Evolutionary conservation across 371 early-diverging fungal genomes (phyloP).

Genomic region (Fennellomyces sp.): DNA sequence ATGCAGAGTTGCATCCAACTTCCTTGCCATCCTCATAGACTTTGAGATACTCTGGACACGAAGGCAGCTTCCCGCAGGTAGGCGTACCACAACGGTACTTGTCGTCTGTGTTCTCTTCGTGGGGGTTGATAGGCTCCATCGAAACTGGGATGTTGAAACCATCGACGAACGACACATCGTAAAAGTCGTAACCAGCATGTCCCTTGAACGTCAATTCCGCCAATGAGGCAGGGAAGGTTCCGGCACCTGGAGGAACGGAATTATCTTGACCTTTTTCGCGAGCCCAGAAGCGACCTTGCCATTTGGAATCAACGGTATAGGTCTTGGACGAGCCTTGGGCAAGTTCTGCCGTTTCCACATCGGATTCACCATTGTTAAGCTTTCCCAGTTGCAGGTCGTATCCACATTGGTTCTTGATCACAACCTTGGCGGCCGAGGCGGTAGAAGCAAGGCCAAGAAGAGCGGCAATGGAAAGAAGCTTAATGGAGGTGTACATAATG

Average conservation of each 20-base stretch:
- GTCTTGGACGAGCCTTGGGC: conserved; percentile 4
- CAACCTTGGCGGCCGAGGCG: not conserved
- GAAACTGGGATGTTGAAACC: conserved; percentile 40
- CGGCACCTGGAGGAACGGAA: conserved; percentile 12
- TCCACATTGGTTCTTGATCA: conserved; percentile 17
- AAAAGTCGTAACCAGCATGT: conserved; percentile 29
- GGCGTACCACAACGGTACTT: conserved; percentile 27
- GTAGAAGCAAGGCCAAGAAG: not conserved
- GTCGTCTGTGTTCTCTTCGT: conserved; percentile 5
- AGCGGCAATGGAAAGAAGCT: not conserved
- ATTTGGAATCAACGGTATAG: conserved; percentile 15
- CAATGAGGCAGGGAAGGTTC: conserved; percentile 32
- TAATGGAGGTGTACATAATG: too few relatives aligned
- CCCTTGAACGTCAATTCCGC: conserved; percentile 39
- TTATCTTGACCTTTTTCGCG: conserved; percentile 24
- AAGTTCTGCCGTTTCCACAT: not conserved
- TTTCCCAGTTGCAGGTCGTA: conserved; percentile 14
- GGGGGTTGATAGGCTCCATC: conserved; percentile 21
- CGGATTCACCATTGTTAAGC: conserved; percentile 14
- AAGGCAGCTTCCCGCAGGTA: conserved; percentile 23
- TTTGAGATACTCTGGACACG: conserved; percentile 31
- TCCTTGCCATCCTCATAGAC: conserved; percentile 28
- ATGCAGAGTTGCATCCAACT: conserved; percentile 34
- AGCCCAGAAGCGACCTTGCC: conserved; percentile 43
- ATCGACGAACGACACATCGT: conserved; percentile 47